These are phyloP conservation scores for Fusarium sambucinum DNA, from an alignment of 2,329 filamentous ascomycete genomes.

Conservation along the genomic window DNA sequence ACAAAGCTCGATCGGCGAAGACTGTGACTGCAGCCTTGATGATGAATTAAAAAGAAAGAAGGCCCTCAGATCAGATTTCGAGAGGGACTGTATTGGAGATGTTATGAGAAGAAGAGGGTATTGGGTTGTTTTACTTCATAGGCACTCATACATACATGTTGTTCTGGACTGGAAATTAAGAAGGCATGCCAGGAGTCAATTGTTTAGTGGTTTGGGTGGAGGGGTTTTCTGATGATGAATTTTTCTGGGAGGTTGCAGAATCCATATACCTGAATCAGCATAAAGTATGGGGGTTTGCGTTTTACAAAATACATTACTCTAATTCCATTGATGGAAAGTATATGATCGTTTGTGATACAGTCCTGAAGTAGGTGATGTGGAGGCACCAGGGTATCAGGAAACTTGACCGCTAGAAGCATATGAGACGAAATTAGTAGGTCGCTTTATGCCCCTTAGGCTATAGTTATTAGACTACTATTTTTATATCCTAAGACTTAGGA, in stretches of 20 bases:
- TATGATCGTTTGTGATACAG: background rate
- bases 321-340: background rate
- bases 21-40: background rate
- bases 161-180: constrained; percentile 37
- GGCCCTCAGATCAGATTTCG: background rate
- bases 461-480: too few relatives aligned
- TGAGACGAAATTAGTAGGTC: too few relatives aligned
- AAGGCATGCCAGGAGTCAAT: constrained; percentile 33
- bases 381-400: too few relatives aligned
- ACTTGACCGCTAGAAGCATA: too few relatives aligned
- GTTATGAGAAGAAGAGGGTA: constrained; percentile 23
- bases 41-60: constrained; percentile 12
- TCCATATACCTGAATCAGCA: constrained; percentile 9
- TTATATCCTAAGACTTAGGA: too few relatives aligned
- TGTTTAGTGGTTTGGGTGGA: constrained; percentile 19
- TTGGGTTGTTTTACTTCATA: constrained; percentile 26
- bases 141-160: constrained; percentile 20
- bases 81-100: constrained; percentile 15
- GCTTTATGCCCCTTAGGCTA: too few relatives aligned
- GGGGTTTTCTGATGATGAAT: constrained; percentile 18
- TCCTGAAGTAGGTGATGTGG: background rate
- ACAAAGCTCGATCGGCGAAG: constrained; percentile 12
- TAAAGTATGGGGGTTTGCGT: constrained; percentile 20
- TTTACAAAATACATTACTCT: constrained; percentile 25
- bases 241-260: constrained; percentile 9